Evolutionary conservation across 2,329 filamentous ascomycete species (phyloP).

Genomic region (Microsporum ferrugineum): DNA sequence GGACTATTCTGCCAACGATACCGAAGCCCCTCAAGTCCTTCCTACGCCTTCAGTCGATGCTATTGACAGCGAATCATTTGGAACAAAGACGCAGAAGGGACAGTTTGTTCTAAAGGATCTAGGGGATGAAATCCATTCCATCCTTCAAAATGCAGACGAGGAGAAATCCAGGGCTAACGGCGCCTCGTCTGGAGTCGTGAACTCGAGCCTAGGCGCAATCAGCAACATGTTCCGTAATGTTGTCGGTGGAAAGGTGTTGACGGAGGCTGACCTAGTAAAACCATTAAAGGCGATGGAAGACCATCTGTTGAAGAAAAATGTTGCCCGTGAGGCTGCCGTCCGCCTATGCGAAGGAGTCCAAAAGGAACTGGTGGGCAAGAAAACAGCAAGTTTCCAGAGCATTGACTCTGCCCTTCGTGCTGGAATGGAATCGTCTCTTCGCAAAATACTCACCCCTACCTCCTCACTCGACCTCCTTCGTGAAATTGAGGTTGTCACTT

Average conservation of each 20-base stretch:
- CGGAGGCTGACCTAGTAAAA: slow-evolving; percentile 78
- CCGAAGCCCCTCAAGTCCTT: slow-evolving; percentile 37
- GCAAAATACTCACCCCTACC: slow-evolving; percentile 91
- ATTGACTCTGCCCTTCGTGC: slow-evolving; percentile 72
- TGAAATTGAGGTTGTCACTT: slow-evolving; percentile 71
- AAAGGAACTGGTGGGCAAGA: slow-evolving; percentile 76
- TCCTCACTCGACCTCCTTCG: slow-evolving; percentile 88
- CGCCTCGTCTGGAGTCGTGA: slow-evolving; percentile 54
- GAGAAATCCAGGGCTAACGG: slow-evolving; percentile 41
- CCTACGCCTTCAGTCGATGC: slow-evolving; percentile 51
- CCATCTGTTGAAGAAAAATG: slow-evolving; percentile 88
- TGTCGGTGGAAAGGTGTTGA: slow-evolving; percentile 84
- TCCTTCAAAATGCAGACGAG: slow-evolving; percentile 67
- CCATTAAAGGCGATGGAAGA: slow-evolving; percentile 94
- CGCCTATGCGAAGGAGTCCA: slow-evolving; percentile 86
- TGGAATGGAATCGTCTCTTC: slow-evolving; percentile 84
- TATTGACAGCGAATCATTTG: slow-evolving; percentile 72
- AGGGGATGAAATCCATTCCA: slow-evolving; percentile 83
- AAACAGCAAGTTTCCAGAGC: slow-evolving; percentile 82
- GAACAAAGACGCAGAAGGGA: slow-evolving; percentile 70
- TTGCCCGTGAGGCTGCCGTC: slow-evolving; percentile 84
- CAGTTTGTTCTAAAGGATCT: slow-evolving; percentile 91
- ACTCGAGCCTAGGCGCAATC: slow-evolving; percentile 68
- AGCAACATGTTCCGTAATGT: slow-evolving; percentile 87
- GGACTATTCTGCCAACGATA: slow-evolving; percentile 69